Evolutionary conservation across 2,329 filamentous ascomycete genomes (phyloP), one percentile per base, ranked within the genome.

Genomic region (Gaeumannomyces sp.): DNA sequence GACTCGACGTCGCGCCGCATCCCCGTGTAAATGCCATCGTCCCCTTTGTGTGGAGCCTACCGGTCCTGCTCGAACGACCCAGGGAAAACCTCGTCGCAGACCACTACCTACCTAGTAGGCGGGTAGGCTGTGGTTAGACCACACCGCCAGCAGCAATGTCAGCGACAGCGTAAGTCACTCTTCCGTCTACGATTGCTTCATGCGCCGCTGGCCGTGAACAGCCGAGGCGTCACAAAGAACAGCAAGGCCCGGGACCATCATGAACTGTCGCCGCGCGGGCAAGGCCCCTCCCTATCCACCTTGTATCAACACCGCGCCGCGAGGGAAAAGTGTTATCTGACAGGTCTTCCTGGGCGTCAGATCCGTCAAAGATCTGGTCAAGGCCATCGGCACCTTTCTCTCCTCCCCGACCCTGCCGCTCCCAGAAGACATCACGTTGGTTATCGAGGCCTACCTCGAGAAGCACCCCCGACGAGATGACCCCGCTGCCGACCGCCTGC

Each of bases 401-500:
- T 66, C 71, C 65, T 71, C 74, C 2, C 81, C 83, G 25, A 76
- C 72, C 35, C 75, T 86, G 27, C 89, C 90, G 11, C 83, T 93
- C 1, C 88, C 91, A 60, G 82, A 89, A 68, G 85, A 89, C 65
- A 78, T 92, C 63, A 75, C 81, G 69, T 77, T 82, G 57, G 79
- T 85, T 63, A 87, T 93, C 68, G 81, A 87, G 64, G 79, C 79
- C 66, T 94, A 92, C 75, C 80, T 92, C 62, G 83, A 87, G 60
- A 88, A 86, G 71, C 86, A 91, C 73, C 79, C 84, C 65, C 83
- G 84, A 69, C 83, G 85, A 68, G 90, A 93, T 71, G 89, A 92
- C 63, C 77, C 81, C 65, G 82, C 86, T 57, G 83, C 86, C n/a
- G 89, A 91, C 69, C 86, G 88, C 65, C 80, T 93, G 62, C 87